Percentiles rank a stretch among this genome's conserved stretches.
Conservation (phyloP, 192 early-diverging fungal species). For the Coemansia sp. region DNA sequence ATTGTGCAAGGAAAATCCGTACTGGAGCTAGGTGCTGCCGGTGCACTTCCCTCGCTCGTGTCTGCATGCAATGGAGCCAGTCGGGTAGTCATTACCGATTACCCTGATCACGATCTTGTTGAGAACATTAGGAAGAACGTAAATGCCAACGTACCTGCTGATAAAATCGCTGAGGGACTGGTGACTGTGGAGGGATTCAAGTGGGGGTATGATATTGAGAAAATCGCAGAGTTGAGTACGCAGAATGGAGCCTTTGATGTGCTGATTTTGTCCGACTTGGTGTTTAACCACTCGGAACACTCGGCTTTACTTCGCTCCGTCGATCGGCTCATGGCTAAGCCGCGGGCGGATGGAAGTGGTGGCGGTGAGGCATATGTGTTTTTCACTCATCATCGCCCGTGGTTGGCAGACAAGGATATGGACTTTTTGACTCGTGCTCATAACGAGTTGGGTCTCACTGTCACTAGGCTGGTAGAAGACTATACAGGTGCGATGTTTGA, state of each 20-base stretch:
- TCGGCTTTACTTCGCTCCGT: conserved; percentile 71
- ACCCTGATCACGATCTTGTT: conserved; percentile 70
- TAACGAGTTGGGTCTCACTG: conserved; percentile 67
- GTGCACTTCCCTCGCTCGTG: conserved; percentile 78
- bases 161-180: conserved; percentile 32
- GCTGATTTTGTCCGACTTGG: conserved; percentile 81
- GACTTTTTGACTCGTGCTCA: conserved; percentile 80
- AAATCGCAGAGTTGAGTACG: conserved; percentile 18
- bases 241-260: conserved; percentile 63
- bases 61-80: conserved; percentile 71
- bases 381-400: conserved; percentile 85
- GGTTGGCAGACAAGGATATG: conserved; percentile 76
- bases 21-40: conserved; percentile 85
- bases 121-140: conserved; percentile 77
- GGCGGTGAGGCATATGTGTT: conserved; percentile 72
- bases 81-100: conserved; percentile 58
- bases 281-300: conserved; percentile 94
- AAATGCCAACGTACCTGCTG: conserved; percentile 58
- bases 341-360: neutral
- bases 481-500: conserved; percentile 86
- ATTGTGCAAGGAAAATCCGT: conserved; percentile 65
- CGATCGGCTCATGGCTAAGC: conserved; percentile 60
- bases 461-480: conserved; percentile 67
- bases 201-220: conserved; percentile 47
- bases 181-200: conserved; percentile 42